Evolutionary conservation across 805 yeast genomes (phyloP), one percentile per base, ranked within the genome.

Genomic region (Wickerhamomyces alni): DNA sequence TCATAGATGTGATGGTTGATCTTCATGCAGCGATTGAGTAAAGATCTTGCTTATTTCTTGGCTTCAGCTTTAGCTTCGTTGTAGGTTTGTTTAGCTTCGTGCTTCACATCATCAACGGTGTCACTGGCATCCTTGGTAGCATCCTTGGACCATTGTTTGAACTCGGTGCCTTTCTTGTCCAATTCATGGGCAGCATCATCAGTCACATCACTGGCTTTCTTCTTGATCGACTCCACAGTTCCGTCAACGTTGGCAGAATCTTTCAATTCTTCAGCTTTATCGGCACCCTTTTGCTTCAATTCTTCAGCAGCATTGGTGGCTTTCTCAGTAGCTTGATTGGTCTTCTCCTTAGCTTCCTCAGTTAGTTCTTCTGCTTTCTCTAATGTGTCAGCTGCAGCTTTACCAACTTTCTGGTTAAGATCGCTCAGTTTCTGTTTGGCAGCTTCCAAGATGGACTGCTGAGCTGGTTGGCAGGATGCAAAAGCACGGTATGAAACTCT

Each of bases 401-500:
- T 26, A 6, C 58, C 58, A 19, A 50, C 48, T 33, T 48, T 50
- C 8, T 46, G 41, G 36, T 54, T 54, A 27, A 54, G 16, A n/a
- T 51, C 49, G 13, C 38, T 31, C 9, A 51, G 37, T 33, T 45
- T 50, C 32, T 47, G 40, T 38, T 48, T 50, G 5, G 58, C 58
- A 9, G 46, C 16, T 17, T 48, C 55, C 3, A 53, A 9, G 10
- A 52, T 36, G 5, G 58, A 51, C 36, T 40, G 45, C 25, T 53
- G 46, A 8, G 37, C 5, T 30, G 38, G 42, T 32, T n/a, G 30
- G 19, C 9, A 37, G 28, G 28, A 15, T 5, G 28, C 11, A 28
- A 33, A 22, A 17, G 18, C 10, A 22, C 25, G 35, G 17, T 31
- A 26, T 26, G 28, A 26, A 26, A 11, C 8, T 13, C 17, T 8